phyloP scores from a whole-genome alignment of 306 rosid species.

The Malus sieversii region DNA sequence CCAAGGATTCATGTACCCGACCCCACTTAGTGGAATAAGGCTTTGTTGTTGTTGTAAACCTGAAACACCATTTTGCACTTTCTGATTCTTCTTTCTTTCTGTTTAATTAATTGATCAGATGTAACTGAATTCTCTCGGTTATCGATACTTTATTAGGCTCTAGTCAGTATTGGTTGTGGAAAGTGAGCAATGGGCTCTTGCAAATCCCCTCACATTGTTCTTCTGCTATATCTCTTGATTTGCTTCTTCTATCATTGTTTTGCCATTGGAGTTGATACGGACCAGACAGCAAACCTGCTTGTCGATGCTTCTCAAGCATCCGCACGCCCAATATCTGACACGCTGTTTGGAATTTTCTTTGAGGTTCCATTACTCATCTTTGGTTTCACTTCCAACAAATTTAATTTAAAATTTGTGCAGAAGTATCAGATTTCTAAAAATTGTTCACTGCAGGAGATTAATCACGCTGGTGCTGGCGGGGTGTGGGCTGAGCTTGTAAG shows the following conservation, averaged over 20 bases:
- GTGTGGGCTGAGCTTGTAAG: slow-evolving; percentile 73
- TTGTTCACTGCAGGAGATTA: slow-evolving; percentile 54
- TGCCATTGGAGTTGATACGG: slow-evolving; percentile 34
- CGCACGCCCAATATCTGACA: slow-evolving; percentile 42
- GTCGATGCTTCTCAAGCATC: slow-evolving; percentile 64
- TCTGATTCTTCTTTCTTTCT: neutral
- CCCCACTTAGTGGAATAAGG: too few relatives aligned
- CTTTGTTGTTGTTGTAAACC: too few relatives aligned
- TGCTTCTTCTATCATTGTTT: slow-evolving; percentile 29
- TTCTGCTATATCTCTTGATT: slow-evolving; percentile 34
- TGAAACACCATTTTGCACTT: neutral
- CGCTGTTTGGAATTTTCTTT: slow-evolving; percentile 76
- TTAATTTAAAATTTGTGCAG: too few relatives aligned
- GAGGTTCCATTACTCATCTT: slow-evolving; percentile 42
- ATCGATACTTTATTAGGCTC: slow-evolving; percentile 24
- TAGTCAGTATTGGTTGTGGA: slow-evolving; percentile 33
- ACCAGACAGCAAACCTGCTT: slow-evolving; percentile 28
- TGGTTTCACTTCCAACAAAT: neutral
- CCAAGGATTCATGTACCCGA: too few relatives aligned
- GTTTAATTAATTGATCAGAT: slow-evolving; percentile 6
- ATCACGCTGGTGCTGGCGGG: slow-evolving; percentile 86
- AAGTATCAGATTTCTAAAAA: neutral
- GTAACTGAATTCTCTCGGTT: slow-evolving; percentile 3
- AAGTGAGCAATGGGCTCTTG: slow-evolving; percentile 48
- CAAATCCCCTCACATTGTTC: slow-evolving; percentile 28